These are phyloP conservation scores for Akanthomyces dipterigenus DNA, from an alignment of 2,329 filamentous ascomycete species.

Conservation along the genomic window DNA sequence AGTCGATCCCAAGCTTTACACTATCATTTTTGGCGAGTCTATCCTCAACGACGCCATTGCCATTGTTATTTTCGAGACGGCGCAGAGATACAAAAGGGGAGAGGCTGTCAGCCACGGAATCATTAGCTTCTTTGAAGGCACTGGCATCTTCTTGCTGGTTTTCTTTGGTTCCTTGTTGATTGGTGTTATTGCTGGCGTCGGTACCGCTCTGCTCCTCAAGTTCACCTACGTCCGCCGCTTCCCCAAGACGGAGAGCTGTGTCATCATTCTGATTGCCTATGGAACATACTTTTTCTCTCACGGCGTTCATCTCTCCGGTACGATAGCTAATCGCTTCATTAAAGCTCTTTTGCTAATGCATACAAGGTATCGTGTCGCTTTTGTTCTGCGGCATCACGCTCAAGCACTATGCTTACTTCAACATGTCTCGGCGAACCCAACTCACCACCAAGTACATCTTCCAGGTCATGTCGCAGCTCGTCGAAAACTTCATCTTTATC, in stretches of 20 bases:
- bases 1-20: conserved; percentile 97
- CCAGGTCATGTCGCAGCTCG: conserved; percentile 87
- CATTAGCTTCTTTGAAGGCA: conserved; percentile 80
- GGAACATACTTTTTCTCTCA: conserved; percentile 98
- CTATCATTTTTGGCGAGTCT: conserved; percentile 96
- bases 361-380: conserved; percentile 81
- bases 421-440: conserved; percentile 97
- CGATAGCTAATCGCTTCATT: conserved; percentile 21
- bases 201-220: conserved; percentile 82
- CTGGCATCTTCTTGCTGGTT: conserved; percentile 88
- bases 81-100: conserved; percentile 81
- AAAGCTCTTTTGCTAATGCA: not conserved
- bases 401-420: conserved; percentile 99
- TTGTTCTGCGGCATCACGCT: conserved; percentile 97
- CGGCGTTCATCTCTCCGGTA: conserved; percentile 91
- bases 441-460: conserved; percentile 98
- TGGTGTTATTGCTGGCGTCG: conserved; percentile 79
- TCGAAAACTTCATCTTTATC: conserved; percentile 99
- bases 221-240: conserved; percentile 89
- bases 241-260: conserved; percentile 93
- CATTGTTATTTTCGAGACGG: conserved; percentile 97
- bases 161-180: conserved; percentile 94
- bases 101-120: conserved; percentile 66
- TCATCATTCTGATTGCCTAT: conserved; percentile 91
- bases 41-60: conserved; percentile 97